Evolutionary conservation across 2,329 filamentous ascomycete species (phyloP), one percentile per base, ranked within the genome.

Genomic region (Nigrospora sphaerica): DNA sequence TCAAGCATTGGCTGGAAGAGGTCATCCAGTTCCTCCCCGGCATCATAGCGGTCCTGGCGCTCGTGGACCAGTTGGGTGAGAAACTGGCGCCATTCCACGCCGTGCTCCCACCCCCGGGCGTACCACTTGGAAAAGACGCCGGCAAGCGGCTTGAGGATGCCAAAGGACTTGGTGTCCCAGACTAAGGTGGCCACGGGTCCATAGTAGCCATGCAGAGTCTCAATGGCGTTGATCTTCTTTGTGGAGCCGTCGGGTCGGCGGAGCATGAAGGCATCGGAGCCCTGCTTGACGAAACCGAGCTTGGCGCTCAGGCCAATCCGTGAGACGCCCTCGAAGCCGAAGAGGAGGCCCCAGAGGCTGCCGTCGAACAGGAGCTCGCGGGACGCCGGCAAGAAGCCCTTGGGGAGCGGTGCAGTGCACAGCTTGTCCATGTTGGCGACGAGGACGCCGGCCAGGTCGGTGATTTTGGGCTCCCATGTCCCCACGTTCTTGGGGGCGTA

Each of bases 321-420:
- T 23, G 12, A 18, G 17, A 41, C 37, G 38, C 38, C 12, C n/a
- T 46, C 45, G 12, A 42, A 19, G 6, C 12, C 12, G 39, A 19
- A 58, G 4, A 50, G 46, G n/a, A 55, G 44, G 38, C 46, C 49
- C 47, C 50, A 47, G 12, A 53, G 46, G 38, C 42, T 39, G 18
- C 52, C 56, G 18, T 54, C 45, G 47, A 43, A 46, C 23, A 39
- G 37, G 52, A 58, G 52, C 44, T 55, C 51, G 32, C 32, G 14
- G 10, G 32, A 34, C 32, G 34, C 41, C 41, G 41, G n/a, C 6
- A 32, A n/a, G n/a, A n/a, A n/a, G n/a, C 32, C 2, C 18, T 19
- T n/a, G 41, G 41, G 3, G 16, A 23, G 17, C 5, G 18, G 17
- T 32, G 41, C 9, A 23, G 39, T 46, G 28, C 44, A 42, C 32